Base-by-base conservation (phyloP, 1,139 yeast genomes). In the Pneumocystis wakefieldiae region DNA sequence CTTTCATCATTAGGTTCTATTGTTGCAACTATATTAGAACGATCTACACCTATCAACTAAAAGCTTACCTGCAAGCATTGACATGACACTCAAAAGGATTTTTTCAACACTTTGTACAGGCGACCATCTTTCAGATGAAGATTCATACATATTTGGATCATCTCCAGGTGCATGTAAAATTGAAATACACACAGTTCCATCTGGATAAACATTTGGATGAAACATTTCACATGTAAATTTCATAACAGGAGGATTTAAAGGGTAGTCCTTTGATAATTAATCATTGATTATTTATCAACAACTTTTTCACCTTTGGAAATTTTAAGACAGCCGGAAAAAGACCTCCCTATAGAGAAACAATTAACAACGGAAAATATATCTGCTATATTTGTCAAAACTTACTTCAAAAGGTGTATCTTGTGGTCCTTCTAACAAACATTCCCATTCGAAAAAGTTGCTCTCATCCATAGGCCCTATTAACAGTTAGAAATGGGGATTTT, bases 91-190 rank as follows among this genome's bases (percentile, higher is more conserved):
- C 66, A 92, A 76, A 67, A 92, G 78, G 66, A 92, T 92, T 80
- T 92, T 92, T 75, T 92, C 98, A 36, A 92, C 91, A 71, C 96
- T 87, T 73, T 92, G 98, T 59, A 92, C 92, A 0, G 98, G 98
- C 7, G 95, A 87, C 98, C 98, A 92, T 68, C 98, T 79, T 75
- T 92, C 98, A 68, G 91, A 94, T 0, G 97, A 96, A 41, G 88
- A 76, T 73, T 92, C 98, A 75, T 92, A 92, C 79, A 86, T 91
- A 73, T 90, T 84, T 35, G 98, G 97, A 74, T 92, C 98, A 70
- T 91, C 96, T 14, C 98, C 98, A 0, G 97, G 96, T 1, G 96
- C 84, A 73, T 92, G 98, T 67, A 92, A 78, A 66, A 92, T 92
- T 32, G 96, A 89, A 64, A 92, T 92, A 74, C 98, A 92, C 7